Percentiles rank a stretch among this genome's conserved stretches.
phyloP scores from a whole-genome alignment of 805 yeast species.

The Candida ipomoeae region DNA sequence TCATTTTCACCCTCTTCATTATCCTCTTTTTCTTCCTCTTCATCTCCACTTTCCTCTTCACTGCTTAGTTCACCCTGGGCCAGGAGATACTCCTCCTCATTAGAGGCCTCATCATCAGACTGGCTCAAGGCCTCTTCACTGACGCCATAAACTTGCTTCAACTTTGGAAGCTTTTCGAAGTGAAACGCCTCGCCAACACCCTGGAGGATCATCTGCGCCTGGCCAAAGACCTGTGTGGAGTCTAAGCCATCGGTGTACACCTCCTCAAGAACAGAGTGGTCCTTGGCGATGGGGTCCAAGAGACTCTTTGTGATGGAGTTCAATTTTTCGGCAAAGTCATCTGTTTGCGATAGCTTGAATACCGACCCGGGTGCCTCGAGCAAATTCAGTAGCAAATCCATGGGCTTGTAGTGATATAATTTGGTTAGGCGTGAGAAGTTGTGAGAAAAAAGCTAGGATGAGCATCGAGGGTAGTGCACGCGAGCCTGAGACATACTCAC shows the following conservation, averaged over 20 bases:
- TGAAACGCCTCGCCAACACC: constrained; percentile 65
- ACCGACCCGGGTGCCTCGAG: constrained; percentile 14
- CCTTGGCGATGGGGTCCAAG: constrained; percentile 55
- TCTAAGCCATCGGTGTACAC: constrained; percentile 82
- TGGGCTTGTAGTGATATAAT: neutral
- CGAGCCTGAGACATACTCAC: neutral
- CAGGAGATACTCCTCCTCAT: constrained; percentile 14
- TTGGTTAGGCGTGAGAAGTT: constrained; percentile 4
- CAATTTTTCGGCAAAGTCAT: constrained; percentile 17
- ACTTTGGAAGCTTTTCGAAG: constrained; percentile 49
- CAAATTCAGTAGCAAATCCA: constrained; percentile 14
- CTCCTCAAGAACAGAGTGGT: constrained; percentile 69
- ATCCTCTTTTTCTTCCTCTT: constrained; percentile 23
- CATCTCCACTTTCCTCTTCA: constrained; percentile 21
- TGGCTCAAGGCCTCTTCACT: constrained; percentile 3
- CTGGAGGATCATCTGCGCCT: constrained; percentile 79
- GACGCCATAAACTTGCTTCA: constrained; percentile 35
- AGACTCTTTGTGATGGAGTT: constrained; percentile 41
- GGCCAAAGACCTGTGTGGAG: constrained; percentile 91
- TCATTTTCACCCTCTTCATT: constrained; percentile 18
- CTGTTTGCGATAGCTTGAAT: constrained; percentile 10
- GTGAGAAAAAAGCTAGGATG: constrained; percentile 8
- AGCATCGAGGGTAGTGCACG: constrained; percentile 15
- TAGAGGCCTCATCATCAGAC: neutral
- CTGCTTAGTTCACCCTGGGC: constrained; percentile 11